Percentiles rank a stretch among this genome's conserved stretches.
Conservation (phyloP, 352 stramenopile species). For the Phytopythium montanum region DNA sequence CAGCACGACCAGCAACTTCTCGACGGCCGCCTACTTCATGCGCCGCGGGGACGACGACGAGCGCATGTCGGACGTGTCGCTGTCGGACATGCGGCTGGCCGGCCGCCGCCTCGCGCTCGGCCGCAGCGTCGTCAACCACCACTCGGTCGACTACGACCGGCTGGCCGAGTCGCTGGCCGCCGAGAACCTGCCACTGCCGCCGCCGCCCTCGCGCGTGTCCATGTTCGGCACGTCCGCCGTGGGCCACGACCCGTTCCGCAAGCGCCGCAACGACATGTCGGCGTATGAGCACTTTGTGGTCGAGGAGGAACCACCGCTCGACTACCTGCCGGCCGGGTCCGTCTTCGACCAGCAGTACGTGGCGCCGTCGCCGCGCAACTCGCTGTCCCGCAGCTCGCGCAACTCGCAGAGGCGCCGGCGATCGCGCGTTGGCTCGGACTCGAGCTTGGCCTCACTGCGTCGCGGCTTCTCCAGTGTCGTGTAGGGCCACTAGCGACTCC, state of each 20-base stretch:
- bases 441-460: conserved; percentile 1
- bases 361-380: conserved; percentile 22
- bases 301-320: conserved; percentile 29
- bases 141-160: conserved; percentile 55
- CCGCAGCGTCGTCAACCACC: conserved; percentile 58
- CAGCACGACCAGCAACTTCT: conserved; percentile 37
- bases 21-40: conserved; percentile 58
- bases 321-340: conserved; percentile 16
- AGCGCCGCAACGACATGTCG: conserved; percentile 31
- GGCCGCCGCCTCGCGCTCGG: conserved; percentile 35
- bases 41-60: conserved; percentile 25
- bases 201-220: conserved; percentile 54
- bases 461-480: conserved; percentile 1
- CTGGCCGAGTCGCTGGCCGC: conserved; percentile 31
- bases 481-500: background rate
- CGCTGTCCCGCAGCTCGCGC: conserved; percentile 5
- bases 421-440: conserved; percentile 4
- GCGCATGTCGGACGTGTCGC: conserved; percentile 24
- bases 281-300: conserved; percentile 67
- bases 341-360: conserved; percentile 50
- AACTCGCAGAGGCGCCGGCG: conserved; percentile 5
- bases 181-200: conserved; percentile 42
- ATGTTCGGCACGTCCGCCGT: conserved; percentile 61
- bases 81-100: conserved; percentile 39
- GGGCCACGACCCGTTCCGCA: conserved; percentile 47